phyloP scores from a whole-genome alignment of 176 grass and related monocot genomes.

The Olyra latifolia region DNA sequence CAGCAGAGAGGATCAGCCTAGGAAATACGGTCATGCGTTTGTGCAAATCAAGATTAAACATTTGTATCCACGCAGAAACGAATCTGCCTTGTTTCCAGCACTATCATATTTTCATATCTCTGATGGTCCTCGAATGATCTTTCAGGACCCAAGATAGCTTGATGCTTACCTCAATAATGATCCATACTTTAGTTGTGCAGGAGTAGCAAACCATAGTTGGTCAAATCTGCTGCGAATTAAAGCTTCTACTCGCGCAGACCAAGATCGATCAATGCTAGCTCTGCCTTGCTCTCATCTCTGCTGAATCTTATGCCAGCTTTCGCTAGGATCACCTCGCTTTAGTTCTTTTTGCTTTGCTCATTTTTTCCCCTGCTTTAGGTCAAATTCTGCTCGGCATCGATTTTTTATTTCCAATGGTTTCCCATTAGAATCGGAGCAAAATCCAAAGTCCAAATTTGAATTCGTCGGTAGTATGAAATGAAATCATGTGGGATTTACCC shows the following conservation, averaged over 20 bases:
- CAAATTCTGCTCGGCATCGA: too few species aligned
- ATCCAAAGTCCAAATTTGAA: too few species aligned
- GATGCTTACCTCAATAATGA: constrained; percentile 24
- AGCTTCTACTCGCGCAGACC: constrained; percentile 12
- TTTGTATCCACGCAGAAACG: background rate
- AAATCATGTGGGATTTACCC: too few species aligned
- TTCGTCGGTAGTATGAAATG: too few species aligned
- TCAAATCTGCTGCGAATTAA: constrained; percentile 33
- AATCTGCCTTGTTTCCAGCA: background rate
- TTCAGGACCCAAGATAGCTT: constrained; percentile 20
- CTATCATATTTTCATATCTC: constrained; percentile 24
- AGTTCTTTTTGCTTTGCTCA: background rate
- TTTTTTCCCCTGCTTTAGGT: too few species aligned
- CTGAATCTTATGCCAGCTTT: constrained; percentile 25
- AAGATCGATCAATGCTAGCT: background rate
- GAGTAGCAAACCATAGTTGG: constrained; percentile 15
- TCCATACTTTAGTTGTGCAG: background rate
- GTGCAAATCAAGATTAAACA: background rate
- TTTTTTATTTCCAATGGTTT: too few species aligned
- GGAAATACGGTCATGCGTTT: background rate
- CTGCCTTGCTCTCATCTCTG: background rate
- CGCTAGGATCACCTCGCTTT: background rate
- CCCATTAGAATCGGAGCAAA: too few species aligned
- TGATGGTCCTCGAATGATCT: constrained; percentile 2
- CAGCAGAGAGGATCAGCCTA: background rate